A percentile compares a stretch with the other conserved stretches of the same genome.
These are phyloP conservation scores for Aspergillus luchuensis DNA, from an alignment of 2,329 filamentous ascomycete genomes.

Conservation along the genomic window DNA sequence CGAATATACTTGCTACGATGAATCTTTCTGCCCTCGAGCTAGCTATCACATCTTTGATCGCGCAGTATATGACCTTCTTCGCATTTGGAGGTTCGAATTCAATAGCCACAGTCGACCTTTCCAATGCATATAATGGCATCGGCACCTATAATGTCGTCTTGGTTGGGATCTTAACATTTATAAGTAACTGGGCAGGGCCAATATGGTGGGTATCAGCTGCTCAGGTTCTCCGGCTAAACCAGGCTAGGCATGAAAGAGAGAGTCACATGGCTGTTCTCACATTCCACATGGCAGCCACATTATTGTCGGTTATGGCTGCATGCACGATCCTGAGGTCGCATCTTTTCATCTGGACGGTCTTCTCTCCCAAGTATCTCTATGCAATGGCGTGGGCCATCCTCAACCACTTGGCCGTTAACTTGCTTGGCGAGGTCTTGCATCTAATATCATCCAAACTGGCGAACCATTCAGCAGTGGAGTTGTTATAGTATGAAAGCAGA, in stretches of 20 bases:
- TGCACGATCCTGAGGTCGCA: constrained; percentile 84
- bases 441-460: not conserved
- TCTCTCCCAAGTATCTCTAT: constrained; percentile 95
- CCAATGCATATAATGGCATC: constrained; percentile 92
- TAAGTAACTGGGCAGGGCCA: constrained; percentile 87
- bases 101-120: constrained; percentile 92
- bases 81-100: constrained; percentile 88
- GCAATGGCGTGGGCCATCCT: constrained; percentile 83
- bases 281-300: constrained; percentile 65
- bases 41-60: constrained; percentile 70
- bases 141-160: constrained; percentile 75
- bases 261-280: constrained; percentile 66
- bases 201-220: constrained; percentile 81
- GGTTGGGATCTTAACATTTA: constrained; percentile 81
- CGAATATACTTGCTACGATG: constrained; percentile 53
- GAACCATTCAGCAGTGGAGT: not conserved
- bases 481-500: too few species aligned
- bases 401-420: constrained; percentile 75
- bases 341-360: constrained; percentile 98
- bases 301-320: constrained; percentile 80
- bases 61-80: constrained; percentile 85
- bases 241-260: constrained; percentile 35
- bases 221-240: constrained; percentile 29
- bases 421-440: constrained; percentile 54
- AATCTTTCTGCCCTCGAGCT: constrained; percentile 56